Conservation (phyloP, 2,329 filamentous ascomycete genomes). For the Verticillium nonalfalfae region DNA sequence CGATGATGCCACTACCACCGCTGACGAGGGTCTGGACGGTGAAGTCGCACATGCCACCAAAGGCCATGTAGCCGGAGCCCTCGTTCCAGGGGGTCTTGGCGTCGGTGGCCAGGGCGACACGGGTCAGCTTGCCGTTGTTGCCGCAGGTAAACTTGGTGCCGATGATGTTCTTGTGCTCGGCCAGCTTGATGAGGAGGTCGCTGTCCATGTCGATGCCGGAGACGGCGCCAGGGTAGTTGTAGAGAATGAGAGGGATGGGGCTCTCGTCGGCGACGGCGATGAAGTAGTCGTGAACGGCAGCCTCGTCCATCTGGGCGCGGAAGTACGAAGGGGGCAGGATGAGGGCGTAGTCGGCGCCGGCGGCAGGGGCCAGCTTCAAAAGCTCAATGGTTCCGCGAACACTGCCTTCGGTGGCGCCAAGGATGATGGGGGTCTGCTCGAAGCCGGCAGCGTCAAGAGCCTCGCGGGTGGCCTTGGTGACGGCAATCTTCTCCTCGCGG, state of each 20-base stretch:
- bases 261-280: conserved; percentile 67
- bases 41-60: conserved; percentile 84
- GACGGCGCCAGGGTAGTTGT: conserved; percentile 88
- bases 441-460: conserved; percentile 79
- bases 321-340: conserved; percentile 81
- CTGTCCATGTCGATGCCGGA: conserved; percentile 86
- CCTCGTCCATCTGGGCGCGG: conserved; percentile 68
- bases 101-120: conserved; percentile 66
- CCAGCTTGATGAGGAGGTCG: conserved; percentile 75
- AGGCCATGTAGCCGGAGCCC: conserved; percentile 71
- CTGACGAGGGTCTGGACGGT: conserved; percentile 74
- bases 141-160: conserved; percentile 91
- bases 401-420: conserved; percentile 75
- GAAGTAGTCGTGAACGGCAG: conserved; percentile 68
- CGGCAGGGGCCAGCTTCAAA: conserved; percentile 57
- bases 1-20: conserved; percentile 79
- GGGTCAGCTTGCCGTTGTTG: conserved; percentile 82
- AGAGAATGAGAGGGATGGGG: conserved; percentile 73
- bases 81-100: conserved; percentile 59
- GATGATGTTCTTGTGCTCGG: conserved; percentile 74
- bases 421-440: conserved; percentile 68
- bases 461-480: conserved; percentile 72
- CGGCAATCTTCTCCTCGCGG: conserved; percentile 66
- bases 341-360: conserved; percentile 74
- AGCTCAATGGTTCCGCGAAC: conserved; percentile 75